phyloP scores from a whole-genome alignment of 1,284 basidiomycete species.

The Phlebopus sp. region DNA sequence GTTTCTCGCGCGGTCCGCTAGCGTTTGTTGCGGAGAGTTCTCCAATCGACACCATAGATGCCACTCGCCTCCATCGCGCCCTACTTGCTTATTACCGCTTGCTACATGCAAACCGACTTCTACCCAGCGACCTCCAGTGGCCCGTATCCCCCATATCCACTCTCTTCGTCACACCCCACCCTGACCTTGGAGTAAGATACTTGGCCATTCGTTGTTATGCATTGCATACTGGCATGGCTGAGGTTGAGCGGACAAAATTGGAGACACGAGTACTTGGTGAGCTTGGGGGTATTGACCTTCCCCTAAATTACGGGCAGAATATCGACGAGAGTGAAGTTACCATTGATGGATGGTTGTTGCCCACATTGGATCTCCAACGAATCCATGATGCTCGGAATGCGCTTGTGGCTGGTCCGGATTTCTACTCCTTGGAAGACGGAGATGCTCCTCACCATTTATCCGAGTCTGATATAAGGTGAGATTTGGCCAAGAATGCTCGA shows the following conservation, averaged over 20 bases:
- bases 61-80: conserved; percentile 54
- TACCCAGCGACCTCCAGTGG: conserved; percentile 67
- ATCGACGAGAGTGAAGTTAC: conserved; percentile 40
- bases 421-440: conserved; percentile 41
- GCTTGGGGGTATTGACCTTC: conserved; percentile 53
- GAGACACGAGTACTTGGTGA: conserved; percentile 63
- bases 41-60: conserved; percentile 36
- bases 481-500: conserved; percentile 1
- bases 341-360: conserved; percentile 79
- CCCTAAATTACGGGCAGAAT: conserved; percentile 47
- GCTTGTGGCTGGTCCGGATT: conserved; percentile 41
- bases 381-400: conserved; percentile 52
- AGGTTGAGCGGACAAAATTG: conserved; percentile 65
- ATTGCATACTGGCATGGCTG: conserved; percentile 73
- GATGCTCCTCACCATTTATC: conserved; percentile 38
- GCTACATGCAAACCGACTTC: conserved; percentile 65
- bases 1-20: conserved; percentile 56
- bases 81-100: conserved; percentile 82
- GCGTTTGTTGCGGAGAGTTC: conserved; percentile 36
- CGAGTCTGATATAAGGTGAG: conserved; percentile 53
- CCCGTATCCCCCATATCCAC: conserved; percentile 55
- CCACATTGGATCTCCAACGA: conserved; percentile 63
- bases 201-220: conserved; percentile 79
- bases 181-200: conserved; percentile 63
- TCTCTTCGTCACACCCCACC: conserved; percentile 54